A percentile compares a stretch with the other conserved stretches of the same genome.
Conservation (phyloP, 2,329 filamentous ascomycete species). For the Colletotrichum sansevieriae region DNA sequence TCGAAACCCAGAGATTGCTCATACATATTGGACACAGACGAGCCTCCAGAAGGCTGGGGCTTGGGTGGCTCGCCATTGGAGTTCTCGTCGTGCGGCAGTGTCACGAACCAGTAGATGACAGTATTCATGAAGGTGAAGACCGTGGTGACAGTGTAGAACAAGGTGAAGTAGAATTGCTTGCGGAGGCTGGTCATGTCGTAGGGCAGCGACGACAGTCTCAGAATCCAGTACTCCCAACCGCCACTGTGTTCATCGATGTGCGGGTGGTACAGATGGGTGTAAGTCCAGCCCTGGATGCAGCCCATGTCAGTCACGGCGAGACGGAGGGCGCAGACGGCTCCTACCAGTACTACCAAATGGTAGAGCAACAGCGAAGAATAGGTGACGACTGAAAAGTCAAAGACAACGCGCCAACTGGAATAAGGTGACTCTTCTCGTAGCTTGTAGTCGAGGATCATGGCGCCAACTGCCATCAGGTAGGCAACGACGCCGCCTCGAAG, state of each 20-base stretch:
- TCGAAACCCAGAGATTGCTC: slow-evolving; percentile 14
- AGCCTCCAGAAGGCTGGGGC: slow-evolving; percentile 37
- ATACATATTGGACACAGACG: slow-evolving; percentile 15
- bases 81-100: slow-evolving; percentile 48
- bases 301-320: not conserved
- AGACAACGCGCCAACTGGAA: slow-evolving; percentile 58
- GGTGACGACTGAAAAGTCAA: slow-evolving; percentile 63
- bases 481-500: slow-evolving; percentile 58
- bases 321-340: slow-evolving; percentile 43
- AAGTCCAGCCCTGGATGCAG: slow-evolving; percentile 61
- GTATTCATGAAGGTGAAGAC: slow-evolving; percentile 65
- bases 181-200: slow-evolving; percentile 55
- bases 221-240: slow-evolving; percentile 52
- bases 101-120: slow-evolving; percentile 63
- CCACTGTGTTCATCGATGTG: slow-evolving; percentile 54
- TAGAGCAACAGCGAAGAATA: slow-evolving; percentile 59
- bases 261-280: slow-evolving; percentile 64
- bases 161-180: slow-evolving; percentile 61
- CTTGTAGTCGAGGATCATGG: slow-evolving; percentile 61
- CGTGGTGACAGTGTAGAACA: slow-evolving; percentile 62
- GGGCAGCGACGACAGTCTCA: slow-evolving; percentile 61
- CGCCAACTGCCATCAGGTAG: slow-evolving; percentile 58
- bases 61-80: slow-evolving; percentile 32
- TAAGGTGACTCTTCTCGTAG: slow-evolving; percentile 55
- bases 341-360: slow-evolving; percentile 61